Conservation (phyloP, 2,329 filamentous ascomycete species). For the Ophiostoma pallidulum region DNA sequence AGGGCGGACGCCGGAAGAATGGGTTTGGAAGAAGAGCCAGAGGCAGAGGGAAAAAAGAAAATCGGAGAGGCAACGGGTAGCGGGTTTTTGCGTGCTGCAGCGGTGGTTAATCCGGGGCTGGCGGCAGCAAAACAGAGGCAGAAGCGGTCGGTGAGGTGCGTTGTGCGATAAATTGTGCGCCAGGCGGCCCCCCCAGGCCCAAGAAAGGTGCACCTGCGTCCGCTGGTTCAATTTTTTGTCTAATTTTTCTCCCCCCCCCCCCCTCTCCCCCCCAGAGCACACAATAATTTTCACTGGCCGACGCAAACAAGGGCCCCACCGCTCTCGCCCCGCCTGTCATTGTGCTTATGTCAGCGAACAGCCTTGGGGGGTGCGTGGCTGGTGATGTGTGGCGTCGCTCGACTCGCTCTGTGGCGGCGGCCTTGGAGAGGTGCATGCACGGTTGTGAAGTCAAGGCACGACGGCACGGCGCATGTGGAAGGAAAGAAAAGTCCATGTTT, state of each 20-base stretch:
- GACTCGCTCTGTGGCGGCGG: neutral
- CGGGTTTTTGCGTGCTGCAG: constrained; percentile 9
- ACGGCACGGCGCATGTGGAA: no score
- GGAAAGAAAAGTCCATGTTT: neutral
- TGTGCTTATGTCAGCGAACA: no score
- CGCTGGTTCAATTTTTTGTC: constrained; percentile 12
- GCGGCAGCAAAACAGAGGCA: no score
- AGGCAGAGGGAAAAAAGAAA: constrained; percentile 4
- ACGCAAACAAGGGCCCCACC: no score
- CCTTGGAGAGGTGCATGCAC: neutral
- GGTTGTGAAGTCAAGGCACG: no score
- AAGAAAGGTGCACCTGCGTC: constrained; percentile 1
- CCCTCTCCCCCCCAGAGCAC: constrained; percentile 1
- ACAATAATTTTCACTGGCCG: constrained; percentile 13
- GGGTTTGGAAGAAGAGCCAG: constrained; percentile 7
- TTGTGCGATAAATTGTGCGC: constrained; percentile 1
- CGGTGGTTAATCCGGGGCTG: constrained; percentile 8
- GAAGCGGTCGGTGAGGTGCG: no score
- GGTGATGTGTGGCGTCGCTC: neutral
- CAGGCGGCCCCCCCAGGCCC: no score
- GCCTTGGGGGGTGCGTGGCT: neutral
- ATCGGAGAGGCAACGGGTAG: constrained; percentile 8
- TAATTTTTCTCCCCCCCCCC: constrained; percentile 5
- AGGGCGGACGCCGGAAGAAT: constrained; percentile 8
- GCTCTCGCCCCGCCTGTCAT: no score